These are phyloP conservation scores for Pezicula radicicola DNA, from an alignment of 2,329 filamentous ascomycete genomes.

Conservation along the genomic window DNA sequence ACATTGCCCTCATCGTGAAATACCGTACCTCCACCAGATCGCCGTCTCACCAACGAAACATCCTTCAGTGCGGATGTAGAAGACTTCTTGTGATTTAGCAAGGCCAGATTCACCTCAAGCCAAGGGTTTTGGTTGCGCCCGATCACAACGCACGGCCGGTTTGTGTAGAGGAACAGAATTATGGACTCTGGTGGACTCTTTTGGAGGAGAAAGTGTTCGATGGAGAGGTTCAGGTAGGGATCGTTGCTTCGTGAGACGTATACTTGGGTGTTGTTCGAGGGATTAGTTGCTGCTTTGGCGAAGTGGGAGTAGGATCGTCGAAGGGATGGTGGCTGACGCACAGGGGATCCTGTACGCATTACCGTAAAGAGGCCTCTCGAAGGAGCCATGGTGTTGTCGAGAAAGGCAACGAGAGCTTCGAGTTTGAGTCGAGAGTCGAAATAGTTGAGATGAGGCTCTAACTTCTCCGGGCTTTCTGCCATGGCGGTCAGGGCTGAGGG, in stretches of 20 bases:
- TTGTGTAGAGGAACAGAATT: slow-evolving; percentile 84
- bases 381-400: slow-evolving; percentile 18
- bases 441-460: no score
- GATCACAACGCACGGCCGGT: slow-evolving; percentile 83
- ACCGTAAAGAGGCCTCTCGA: slow-evolving; percentile 19
- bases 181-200: slow-evolving; percentile 68
- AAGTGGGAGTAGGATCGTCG: slow-evolving; percentile 14
- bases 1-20: slow-evolving; percentile 93
- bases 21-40: slow-evolving; percentile 87
- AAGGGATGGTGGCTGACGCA: neutral
- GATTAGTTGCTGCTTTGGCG: slow-evolving; percentile 23
- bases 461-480: no score
- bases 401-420: no score
- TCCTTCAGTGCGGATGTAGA: slow-evolving; percentile 5
- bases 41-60: slow-evolving; percentile 70
- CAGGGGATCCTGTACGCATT: slow-evolving; percentile 4
- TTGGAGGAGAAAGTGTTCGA: slow-evolving; percentile 87
- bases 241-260: slow-evolving; percentile 68
- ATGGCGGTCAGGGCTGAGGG: no score
- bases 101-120: slow-evolving; percentile 78
- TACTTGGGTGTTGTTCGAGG: slow-evolving; percentile 56
- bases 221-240: slow-evolving; percentile 87
- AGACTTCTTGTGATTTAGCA: slow-evolving; percentile 38
- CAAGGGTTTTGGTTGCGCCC: slow-evolving; percentile 98
- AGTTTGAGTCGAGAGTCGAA: no score